A percentile compares a stretch with the other conserved stretches of the same genome.
Conservation (phyloP, 805 yeast genomes). For the Kregervanrija pseudodelftensis region DNA sequence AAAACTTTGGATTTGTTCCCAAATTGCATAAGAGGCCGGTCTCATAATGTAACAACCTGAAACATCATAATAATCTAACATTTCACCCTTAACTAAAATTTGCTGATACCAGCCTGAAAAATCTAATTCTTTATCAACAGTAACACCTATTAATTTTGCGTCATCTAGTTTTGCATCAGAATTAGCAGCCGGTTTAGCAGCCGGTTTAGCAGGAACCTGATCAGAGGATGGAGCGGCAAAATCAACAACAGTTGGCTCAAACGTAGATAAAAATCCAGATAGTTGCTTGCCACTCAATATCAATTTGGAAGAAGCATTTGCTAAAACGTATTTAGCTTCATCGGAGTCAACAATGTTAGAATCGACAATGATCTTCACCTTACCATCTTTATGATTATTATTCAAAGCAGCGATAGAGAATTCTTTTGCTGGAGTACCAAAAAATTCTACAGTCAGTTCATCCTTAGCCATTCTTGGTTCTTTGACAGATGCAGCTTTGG, state of each 20-base stretch:
- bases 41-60: slow-evolving; percentile 97
- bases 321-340: slow-evolving; percentile 32
- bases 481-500: slow-evolving; percentile 61
- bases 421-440: slow-evolving; percentile 50
- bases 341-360: slow-evolving; percentile 37
- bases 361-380: slow-evolving; percentile 56
- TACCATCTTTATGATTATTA: slow-evolving; percentile 40
- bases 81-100: slow-evolving; percentile 91
- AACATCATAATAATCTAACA: slow-evolving; percentile 97
- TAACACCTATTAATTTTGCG: slow-evolving; percentile 91
- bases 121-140: slow-evolving; percentile 86
- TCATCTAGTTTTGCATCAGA: slow-evolving; percentile 60
- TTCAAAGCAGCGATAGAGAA: slow-evolving; percentile 50
- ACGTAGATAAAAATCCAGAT: slow-evolving; percentile 42
- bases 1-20: slow-evolving; percentile 92
- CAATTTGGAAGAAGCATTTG: slow-evolving; percentile 48
- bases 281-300: slow-evolving; percentile 40
- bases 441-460: slow-evolving; percentile 63
- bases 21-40: slow-evolving; percentile 88
- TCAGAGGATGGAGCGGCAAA: slow-evolving; percentile 39
- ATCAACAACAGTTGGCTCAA: slow-evolving; percentile 49
- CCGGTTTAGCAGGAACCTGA: slow-evolving; percentile 32
- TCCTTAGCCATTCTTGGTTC: slow-evolving; percentile 87
- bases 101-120: slow-evolving; percentile 98
- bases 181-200: slow-evolving; percentile 17